Conservation (phyloP, 495 filamentous ascomycete genomes). For the Penicillium angulare region DNA sequence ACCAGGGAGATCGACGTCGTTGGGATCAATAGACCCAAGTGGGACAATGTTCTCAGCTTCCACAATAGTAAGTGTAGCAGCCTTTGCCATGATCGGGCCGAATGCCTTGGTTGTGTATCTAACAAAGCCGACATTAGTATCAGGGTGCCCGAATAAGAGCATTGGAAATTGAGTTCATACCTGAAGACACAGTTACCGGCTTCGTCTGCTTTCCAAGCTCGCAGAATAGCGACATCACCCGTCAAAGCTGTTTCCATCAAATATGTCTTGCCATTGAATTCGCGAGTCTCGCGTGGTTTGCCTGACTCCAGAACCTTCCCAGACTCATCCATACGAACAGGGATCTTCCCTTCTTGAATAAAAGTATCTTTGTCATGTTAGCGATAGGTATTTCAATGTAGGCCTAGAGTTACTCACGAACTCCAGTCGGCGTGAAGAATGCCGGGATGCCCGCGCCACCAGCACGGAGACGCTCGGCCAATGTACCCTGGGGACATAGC, state of each 20-base stretch:
- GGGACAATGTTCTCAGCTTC: conserved; percentile 91
- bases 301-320: conserved; percentile 70
- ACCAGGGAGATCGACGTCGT: conserved; percentile 79
- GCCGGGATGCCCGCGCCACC: conserved; percentile 87
- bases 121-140: not conserved
- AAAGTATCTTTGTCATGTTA: conserved; percentile 60
- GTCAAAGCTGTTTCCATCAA: conserved; percentile 81
- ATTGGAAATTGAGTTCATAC: too few relatives aligned
- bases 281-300: conserved; percentile 75
- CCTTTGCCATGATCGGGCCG: conserved; percentile 85
- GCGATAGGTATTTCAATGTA: not conserved
- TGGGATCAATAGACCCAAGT: conserved; percentile 73
- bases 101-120: conserved; percentile 60
- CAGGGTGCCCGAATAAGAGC: conserved; percentile 59
- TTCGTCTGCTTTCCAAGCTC: conserved; percentile 83
- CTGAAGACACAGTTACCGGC: conserved; percentile 91
- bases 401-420: conserved; percentile 44
- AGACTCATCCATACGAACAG: conserved; percentile 69
- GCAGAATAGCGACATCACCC: conserved; percentile 85
- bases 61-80: conserved; percentile 83
- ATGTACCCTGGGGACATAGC: conserved; percentile 83
- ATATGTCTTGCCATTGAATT: conserved; percentile 82
- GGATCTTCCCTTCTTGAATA: conserved; percentile 81
- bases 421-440: conserved; percentile 86
- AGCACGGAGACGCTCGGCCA: conserved; percentile 80